phyloP scores from a whole-genome alignment of 129 eudicot genomes.

The Silybum marianum region DNA sequence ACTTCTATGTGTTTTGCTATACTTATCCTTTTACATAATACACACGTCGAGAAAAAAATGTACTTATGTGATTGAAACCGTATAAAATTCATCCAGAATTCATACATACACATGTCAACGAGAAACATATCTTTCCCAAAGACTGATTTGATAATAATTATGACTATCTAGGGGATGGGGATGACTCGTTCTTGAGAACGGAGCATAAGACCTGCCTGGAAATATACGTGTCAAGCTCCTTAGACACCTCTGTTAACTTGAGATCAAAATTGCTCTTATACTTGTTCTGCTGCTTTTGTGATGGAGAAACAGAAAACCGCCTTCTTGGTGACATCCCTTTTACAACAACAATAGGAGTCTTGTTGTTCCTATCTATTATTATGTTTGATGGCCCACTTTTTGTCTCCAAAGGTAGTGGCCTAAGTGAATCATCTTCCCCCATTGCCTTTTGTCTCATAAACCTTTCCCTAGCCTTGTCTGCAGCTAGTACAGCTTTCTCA shows the following conservation, averaged over 20 bases:
- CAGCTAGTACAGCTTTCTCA: constrained; percentile 81
- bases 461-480: constrained; percentile 81
- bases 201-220: constrained; percentile 87
- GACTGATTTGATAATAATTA: constrained; percentile 45
- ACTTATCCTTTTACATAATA: not conserved
- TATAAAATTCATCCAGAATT: constrained; percentile 10
- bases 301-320: constrained; percentile 74
- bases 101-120: constrained; percentile 22
- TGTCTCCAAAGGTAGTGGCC: constrained; percentile 73
- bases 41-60: too few species aligned
- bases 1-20: not conserved
- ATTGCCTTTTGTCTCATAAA: constrained; percentile 44
- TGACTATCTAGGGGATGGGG: constrained; percentile 54
- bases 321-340: constrained; percentile 63
- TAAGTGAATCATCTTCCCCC: constrained; percentile 46
- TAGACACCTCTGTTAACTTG: constrained; percentile 77
- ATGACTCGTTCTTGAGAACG: constrained; percentile 56
- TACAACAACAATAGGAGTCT: constrained; percentile 45
- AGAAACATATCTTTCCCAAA: constrained; percentile 52
- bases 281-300: constrained; percentile 43
- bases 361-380: constrained; percentile 28
- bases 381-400: constrained; percentile 59
- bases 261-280: constrained; percentile 70
- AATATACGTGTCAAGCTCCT: constrained; percentile 82
- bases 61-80: not conserved